These are phyloP conservation scores for Heritiera littoralis DNA, from an alignment of 345 rosid genomes.

Conservation along the genomic window DNA sequence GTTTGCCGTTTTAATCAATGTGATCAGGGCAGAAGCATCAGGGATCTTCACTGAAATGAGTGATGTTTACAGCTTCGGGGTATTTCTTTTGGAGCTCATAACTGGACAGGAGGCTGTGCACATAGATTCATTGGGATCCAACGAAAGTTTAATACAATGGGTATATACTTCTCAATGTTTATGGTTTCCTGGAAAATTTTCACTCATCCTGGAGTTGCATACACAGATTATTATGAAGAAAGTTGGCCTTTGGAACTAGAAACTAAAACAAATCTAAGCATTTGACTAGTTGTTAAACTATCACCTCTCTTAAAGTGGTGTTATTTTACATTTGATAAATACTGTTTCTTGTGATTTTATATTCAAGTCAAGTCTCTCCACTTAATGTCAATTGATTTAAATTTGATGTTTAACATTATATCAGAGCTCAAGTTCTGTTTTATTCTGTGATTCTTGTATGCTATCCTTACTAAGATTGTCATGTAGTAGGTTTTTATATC, in stretches of 20 bases:
- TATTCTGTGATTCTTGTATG: no score
- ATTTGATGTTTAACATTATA: no score
- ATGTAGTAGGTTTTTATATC: no score
- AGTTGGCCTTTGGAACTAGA: background rate
- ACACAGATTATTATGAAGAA: background rate
- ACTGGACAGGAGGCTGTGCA: conserved; percentile 44
- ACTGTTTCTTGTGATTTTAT: no score
- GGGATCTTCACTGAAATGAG: conserved; percentile 46
- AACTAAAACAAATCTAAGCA: no score
- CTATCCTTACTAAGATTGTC: no score
- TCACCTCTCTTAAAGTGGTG: no score
- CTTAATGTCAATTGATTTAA: no score
- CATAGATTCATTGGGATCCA: conserved; percentile 31
- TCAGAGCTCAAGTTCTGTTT: no score
- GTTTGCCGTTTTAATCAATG: background rate
- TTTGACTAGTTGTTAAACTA: background rate
- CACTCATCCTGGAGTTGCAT: background rate
- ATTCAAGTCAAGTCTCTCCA: no score
- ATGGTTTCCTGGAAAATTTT: background rate
- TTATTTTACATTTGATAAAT: no score
- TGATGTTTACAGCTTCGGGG: conserved; percentile 67
- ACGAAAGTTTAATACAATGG: conserved; percentile 50
- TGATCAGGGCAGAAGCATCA: conserved; percentile 37
- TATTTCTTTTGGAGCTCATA: conserved; percentile 66
- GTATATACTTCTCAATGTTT: conserved; percentile 22